phyloP scores from a whole-genome alignment of 2,329 filamentous ascomycete species.

The Akanthomyces lecanii region DNA sequence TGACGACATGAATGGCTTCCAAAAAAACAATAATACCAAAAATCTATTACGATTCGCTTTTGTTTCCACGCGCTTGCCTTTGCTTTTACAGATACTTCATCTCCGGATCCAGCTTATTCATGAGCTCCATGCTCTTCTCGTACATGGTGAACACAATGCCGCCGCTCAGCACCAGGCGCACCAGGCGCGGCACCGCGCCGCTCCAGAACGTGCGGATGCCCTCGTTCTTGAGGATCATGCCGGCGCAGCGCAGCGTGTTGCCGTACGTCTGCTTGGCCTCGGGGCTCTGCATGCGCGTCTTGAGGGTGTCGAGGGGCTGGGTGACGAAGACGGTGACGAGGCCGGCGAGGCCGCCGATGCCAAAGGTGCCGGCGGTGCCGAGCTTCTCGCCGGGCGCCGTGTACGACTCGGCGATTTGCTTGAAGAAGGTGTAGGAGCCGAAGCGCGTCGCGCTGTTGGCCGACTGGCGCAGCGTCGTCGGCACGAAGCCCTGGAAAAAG shows the following conservation, averaged over 20 bases:
- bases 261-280: slow-evolving; percentile 77
- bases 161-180: slow-evolving; percentile 80
- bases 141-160: slow-evolving; percentile 99
- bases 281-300: slow-evolving; percentile 97
- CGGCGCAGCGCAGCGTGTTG: slow-evolving; percentile 80
- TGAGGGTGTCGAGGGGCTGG: slow-evolving; percentile 82
- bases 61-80: background rate
- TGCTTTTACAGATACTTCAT: slow-evolving; percentile 67
- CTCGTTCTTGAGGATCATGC: slow-evolving; percentile 81
- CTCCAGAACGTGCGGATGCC: slow-evolving; percentile 91
- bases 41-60: slow-evolving; percentile 2
- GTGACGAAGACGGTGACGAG: slow-evolving; percentile 82
- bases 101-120: slow-evolving; percentile 77
- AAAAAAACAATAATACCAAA: background rate
- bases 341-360: slow-evolving; percentile 82
- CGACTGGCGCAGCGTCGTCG: slow-evolving; percentile 89
- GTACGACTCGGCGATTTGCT: slow-evolving; percentile 88
- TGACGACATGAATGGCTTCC: background rate
- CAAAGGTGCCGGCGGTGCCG: slow-evolving; percentile 81
- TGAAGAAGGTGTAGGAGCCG: slow-evolving; percentile 82
- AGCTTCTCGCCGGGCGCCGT: slow-evolving; percentile 93
- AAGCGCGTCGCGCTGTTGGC: slow-evolving; percentile 93
- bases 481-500: slow-evolving; percentile 96
- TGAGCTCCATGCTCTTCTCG: slow-evolving; percentile 90
- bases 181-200: slow-evolving; percentile 81